Conservation (phyloP, 2,329 filamentous ascomycete genomes). For the Fusarium redolens region DNA sequence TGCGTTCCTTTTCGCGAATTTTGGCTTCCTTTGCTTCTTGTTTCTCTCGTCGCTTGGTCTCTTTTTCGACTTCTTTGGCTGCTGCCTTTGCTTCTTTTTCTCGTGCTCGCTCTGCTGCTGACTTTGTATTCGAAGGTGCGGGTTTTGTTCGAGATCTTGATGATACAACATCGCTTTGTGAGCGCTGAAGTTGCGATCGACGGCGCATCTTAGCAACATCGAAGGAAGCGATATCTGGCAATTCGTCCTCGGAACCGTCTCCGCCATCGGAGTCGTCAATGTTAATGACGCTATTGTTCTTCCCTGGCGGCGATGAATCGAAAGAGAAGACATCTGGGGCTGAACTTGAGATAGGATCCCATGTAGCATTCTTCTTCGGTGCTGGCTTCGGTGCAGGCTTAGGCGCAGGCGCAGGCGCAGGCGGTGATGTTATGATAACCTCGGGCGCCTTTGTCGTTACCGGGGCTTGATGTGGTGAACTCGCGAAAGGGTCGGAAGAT, state of each 20-base stretch:
- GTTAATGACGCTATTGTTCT: constrained; percentile 47
- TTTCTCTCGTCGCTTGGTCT: constrained; percentile 66
- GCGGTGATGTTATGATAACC: constrained; percentile 7
- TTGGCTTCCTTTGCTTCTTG: constrained; percentile 71
- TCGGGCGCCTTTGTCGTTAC: constrained; percentile 7
- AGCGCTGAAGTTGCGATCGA: constrained; percentile 44
- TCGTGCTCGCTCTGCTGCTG: constrained; percentile 51
- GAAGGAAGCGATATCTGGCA: constrained; percentile 61
- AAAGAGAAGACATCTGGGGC: constrained; percentile 54
- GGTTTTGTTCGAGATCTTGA: constrained; percentile 36
- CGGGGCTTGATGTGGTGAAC: constrained; percentile 7
- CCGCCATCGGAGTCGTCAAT: constrained; percentile 51
- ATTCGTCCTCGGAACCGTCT: constrained; percentile 56
- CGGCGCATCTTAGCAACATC: constrained; percentile 48
- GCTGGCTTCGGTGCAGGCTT: constrained; percentile 5
- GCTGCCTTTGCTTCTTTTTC: constrained; percentile 59
- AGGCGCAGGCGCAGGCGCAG: neutral
- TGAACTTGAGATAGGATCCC: constrained; percentile 66
- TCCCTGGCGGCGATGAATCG: constrained; percentile 26
- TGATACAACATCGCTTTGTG: constrained; percentile 47
- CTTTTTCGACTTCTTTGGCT: constrained; percentile 65
- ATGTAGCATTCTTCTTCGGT: constrained; percentile 43
- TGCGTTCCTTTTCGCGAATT: constrained; percentile 70
- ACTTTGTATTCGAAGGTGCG: constrained; percentile 46
- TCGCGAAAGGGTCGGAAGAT: constrained; percentile 40